These are phyloP conservation scores for Cryphonectria naterciae DNA, from an alignment of 2,329 filamentous ascomycete species.

Conservation along the genomic window DNA sequence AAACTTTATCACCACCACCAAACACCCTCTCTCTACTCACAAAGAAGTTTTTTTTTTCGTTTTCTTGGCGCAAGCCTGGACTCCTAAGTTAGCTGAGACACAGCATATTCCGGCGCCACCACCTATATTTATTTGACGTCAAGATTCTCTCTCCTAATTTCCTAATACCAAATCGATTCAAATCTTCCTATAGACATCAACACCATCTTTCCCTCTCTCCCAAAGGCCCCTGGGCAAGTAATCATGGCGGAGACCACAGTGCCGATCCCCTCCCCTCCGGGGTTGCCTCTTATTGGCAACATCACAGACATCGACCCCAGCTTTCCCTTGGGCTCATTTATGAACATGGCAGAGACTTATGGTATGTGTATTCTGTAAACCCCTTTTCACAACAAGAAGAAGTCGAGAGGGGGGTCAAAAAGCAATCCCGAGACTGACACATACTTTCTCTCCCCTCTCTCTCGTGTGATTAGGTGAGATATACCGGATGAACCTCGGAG, in stretches of 20 bases:
- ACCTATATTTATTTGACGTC: not conserved
- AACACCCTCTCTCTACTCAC: not conserved
- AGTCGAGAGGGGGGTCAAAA: too few species aligned
- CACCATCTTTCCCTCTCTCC: not conserved
- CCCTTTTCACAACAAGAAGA: too few species aligned
- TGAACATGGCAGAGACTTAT: constrained; percentile 65
- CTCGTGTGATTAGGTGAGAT: constrained; percentile 26
- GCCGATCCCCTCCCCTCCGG: constrained; percentile 66
- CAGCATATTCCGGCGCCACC: not conserved
- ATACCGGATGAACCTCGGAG: constrained; percentile 28
- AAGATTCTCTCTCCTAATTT: not conserved
- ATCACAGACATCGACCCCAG: constrained; percentile 63
- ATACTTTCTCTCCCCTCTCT: too few species aligned
- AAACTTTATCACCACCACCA: not conserved
- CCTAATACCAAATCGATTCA: too few species aligned
- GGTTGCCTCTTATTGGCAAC: constrained; percentile 69
- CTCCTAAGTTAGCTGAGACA: not conserved
- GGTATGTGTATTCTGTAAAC: constrained; percentile 46
- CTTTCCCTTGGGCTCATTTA: constrained; percentile 59
- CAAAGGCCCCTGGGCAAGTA: not conserved
- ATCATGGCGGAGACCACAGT: constrained; percentile 34
- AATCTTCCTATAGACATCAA: not conserved
- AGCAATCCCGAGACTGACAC: constrained; percentile 26
- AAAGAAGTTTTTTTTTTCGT: not conserved
- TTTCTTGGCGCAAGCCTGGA: not conserved